Conservation (phyloP, 1,284 basidiomycete genomes). For the Cutaneotrichosporon sp. region DNA sequence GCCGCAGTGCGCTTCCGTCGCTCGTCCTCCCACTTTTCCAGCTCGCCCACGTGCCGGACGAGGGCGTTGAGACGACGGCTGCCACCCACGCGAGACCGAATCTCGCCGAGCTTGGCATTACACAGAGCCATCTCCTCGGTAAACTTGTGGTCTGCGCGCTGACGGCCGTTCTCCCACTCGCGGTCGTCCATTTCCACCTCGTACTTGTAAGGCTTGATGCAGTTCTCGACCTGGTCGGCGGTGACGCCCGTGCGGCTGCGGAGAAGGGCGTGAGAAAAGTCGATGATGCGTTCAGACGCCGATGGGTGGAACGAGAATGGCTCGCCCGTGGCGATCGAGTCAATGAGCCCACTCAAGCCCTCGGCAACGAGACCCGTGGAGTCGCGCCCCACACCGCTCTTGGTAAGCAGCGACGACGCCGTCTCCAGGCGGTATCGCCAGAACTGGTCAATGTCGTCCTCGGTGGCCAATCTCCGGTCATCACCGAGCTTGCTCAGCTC, state of each 20-base stretch:
- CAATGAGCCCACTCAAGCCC: conserved; percentile 79
- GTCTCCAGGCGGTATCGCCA: conserved; percentile 97
- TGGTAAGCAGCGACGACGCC: conserved; percentile 84
- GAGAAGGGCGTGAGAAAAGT: conserved; percentile 88
- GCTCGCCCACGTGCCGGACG: conserved; percentile 70
- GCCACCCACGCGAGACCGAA: conserved; percentile 79
- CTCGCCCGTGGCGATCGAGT: conserved; percentile 77
- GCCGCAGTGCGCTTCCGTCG: conserved; percentile 41
- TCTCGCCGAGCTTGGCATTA: conserved; percentile 77
- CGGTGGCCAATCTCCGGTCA: conserved; percentile 57
- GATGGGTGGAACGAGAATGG: conserved; percentile 87
- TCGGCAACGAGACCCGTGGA: conserved; percentile 94
- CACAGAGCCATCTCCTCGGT: conserved; percentile 80
- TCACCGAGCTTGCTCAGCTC: conserved; percentile 71
- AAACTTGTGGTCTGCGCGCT: conserved; percentile 68
- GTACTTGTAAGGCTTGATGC: conserved; percentile 99
- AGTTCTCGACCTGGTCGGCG: conserved; percentile 98
- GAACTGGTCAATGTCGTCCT: conserved; percentile 76
- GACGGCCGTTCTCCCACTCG: conserved; percentile 85
- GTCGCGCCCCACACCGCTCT: conserved; percentile 92
- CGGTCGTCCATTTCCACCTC: conserved; percentile 72
- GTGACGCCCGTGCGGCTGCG: conserved; percentile 86
- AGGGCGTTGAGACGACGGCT: conserved; percentile 69
- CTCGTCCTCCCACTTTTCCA: conserved; percentile 78
- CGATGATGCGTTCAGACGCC: conserved; percentile 78